phyloP scores from a whole-genome alignment of 2,329 filamentous ascomycete species.

The Paecilomyces fulvus region DNA sequence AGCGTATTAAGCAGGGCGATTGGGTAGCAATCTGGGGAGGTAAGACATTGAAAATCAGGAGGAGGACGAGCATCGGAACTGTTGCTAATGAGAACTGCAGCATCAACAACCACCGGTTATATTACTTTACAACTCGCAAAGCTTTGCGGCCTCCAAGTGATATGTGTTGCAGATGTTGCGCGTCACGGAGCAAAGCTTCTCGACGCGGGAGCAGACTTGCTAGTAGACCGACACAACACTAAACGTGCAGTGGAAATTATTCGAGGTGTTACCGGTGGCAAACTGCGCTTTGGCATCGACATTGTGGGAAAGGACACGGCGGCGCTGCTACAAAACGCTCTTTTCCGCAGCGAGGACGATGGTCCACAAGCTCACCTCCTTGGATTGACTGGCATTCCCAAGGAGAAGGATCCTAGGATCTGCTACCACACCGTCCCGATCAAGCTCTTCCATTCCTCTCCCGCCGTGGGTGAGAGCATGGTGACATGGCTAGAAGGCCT shows the following conservation, averaged over 20 bases:
- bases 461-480: constrained; percentile 53
- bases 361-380: constrained; percentile 49
- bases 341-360: constrained; percentile 21
- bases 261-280: constrained; percentile 47
- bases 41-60: constrained; percentile 15
- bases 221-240: constrained; percentile 61
- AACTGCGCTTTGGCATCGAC: constrained; percentile 60
- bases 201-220: constrained; percentile 49
- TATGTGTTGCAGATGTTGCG: constrained; percentile 58
- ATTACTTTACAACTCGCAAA: constrained; percentile 60
- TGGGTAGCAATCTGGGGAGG: constrained; percentile 70
- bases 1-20: constrained; percentile 53
- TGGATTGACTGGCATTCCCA: constrained; percentile 60
- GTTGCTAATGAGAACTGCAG: constrained; percentile 19
- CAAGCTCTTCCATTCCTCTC: constrained; percentile 64
- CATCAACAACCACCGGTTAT: constrained; percentile 61
- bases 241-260: constrained; percentile 59
- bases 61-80: neutral
- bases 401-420: constrained; percentile 40
- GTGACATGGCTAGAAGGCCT: constrained; percentile 60
- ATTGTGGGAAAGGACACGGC: constrained; percentile 59
- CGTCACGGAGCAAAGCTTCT: constrained; percentile 55
- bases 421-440: constrained; percentile 61
- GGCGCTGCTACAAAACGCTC: constrained; percentile 46
- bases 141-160: constrained; percentile 55